These are phyloP conservation scores for Penicillium steckii DNA, from an alignment of 495 filamentous ascomycete genomes.

Conservation along the genomic window DNA sequence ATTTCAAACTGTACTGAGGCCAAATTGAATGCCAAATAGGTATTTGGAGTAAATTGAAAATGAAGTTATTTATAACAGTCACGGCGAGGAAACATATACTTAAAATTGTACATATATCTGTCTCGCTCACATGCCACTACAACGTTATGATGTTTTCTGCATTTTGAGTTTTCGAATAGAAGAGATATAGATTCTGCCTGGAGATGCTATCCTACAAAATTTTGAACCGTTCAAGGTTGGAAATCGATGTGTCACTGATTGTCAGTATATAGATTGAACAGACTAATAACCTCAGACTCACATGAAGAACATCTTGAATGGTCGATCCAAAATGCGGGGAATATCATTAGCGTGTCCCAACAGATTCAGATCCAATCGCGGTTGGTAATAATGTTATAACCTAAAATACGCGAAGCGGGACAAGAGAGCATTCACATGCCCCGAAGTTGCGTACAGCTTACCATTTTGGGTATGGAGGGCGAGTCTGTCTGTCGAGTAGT, in stretches of 20 bases:
- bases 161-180: not conserved
- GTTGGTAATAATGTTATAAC: constrained; percentile 1
- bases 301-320: constrained; percentile 4
- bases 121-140: no score
- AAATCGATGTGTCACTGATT: constrained; percentile 1
- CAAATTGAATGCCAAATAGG: no score
- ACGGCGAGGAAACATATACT: no score
- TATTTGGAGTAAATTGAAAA: no score
- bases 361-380: constrained; percentile 1
- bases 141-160: no score
- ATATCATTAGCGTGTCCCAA: constrained; percentile 11
- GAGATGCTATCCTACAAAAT: not conserved
- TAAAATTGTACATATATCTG: no score
- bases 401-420: not conserved
- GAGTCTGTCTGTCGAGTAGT: not conserved
- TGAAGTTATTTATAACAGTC: no score
- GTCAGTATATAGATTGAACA: not conserved
- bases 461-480: constrained; percentile 18
- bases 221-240: no score
- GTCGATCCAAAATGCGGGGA: constrained; percentile 14
- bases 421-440: constrained; percentile 6
- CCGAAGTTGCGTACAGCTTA: constrained; percentile 1
- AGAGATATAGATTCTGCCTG: not conserved
- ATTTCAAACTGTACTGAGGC: no score
- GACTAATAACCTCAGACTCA: not conserved